Percentiles rank a stretch among this genome's conserved stretches.
Evolutionary conservation across 176 grass and related monocot genomes (phyloP).

Genomic region (Saccharum officinarum): DNA sequence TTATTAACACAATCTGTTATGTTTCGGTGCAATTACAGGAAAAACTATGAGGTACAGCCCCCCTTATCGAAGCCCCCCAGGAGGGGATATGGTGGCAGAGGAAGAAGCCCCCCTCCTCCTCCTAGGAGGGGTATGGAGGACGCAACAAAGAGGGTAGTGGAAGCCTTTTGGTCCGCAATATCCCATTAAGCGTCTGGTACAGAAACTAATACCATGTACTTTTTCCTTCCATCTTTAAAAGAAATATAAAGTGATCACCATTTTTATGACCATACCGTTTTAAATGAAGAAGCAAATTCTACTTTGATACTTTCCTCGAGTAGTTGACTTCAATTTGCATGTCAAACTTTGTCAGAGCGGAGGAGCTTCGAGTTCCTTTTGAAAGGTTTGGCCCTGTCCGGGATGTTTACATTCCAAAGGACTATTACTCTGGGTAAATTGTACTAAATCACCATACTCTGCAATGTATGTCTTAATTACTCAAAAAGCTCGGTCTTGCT

Average conservation of each 20-base stretch:
- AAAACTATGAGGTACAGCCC: conserved; percentile 88
- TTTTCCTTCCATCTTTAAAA: not conserved
- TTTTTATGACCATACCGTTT: not conserved
- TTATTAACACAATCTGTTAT: not conserved
- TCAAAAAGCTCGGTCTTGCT: not conserved
- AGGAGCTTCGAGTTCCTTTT: conserved; percentile 83
- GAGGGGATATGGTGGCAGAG: conserved; percentile 80
- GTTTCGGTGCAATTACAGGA: not conserved
- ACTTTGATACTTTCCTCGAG: not conserved
- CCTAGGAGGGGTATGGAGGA: conserved; percentile 71
- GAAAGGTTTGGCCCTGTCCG: conserved; percentile 94
- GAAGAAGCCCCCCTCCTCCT: conserved; percentile 69
- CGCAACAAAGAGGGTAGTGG: conserved; percentile 55
- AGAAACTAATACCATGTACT: not conserved
- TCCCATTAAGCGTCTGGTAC: conserved; percentile 78
- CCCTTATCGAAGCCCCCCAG: conserved; percentile 77
- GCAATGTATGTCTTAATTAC: not conserved
- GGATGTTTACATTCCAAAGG: conserved; percentile 93
- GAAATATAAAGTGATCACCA: not conserved
- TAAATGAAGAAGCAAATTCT: not conserved
- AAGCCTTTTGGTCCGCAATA: conserved; percentile 95
- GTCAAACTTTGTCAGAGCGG: conserved; percentile 41
- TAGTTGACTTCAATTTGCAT: conserved; percentile 15
- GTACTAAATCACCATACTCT: conserved; percentile 1
- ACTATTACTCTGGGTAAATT: conserved; percentile 80